These are phyloP conservation scores for Dacryopinax spathularia DNA, from an alignment of 768 basidiomycete genomes.

Conservation along the genomic window DNA sequence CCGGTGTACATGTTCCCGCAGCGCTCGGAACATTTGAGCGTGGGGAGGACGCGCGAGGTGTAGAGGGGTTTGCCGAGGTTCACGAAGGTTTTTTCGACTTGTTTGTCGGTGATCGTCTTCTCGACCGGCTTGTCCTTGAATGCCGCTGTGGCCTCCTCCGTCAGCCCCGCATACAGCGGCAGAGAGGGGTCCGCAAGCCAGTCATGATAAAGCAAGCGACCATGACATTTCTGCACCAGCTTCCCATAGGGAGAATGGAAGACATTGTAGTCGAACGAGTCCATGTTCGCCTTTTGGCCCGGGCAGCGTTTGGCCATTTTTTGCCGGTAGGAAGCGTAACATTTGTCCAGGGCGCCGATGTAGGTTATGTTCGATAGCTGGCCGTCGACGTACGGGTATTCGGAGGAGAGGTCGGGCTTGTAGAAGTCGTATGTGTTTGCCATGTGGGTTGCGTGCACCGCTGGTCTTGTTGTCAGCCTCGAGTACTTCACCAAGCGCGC, in stretches of 20 bases:
- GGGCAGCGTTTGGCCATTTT: constrained; percentile 47
- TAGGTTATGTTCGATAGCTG: constrained; percentile 93
- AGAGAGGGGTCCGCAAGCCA: constrained; percentile 65
- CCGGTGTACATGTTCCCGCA: constrained; percentile 99
- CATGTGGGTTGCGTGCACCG: constrained; percentile 93
- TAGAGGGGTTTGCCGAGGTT: constrained; percentile 61
- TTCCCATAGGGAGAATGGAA: constrained; percentile 99
- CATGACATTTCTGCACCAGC: constrained; percentile 94
- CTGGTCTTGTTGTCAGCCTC: too few species aligned
- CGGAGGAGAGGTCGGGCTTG: constrained; percentile 90
- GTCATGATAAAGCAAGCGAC: constrained; percentile 81
- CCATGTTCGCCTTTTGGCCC: constrained; percentile 46
- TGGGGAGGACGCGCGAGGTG: constrained; percentile 58
- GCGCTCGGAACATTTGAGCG: constrained; percentile 74
- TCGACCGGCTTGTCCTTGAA: constrained; percentile 17
- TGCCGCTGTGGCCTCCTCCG: neutral
- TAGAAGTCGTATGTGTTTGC: constrained; percentile 98
- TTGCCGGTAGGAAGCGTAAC: constrained; percentile 71
- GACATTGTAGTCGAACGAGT: constrained; percentile 78
- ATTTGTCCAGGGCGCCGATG: constrained; percentile 79
- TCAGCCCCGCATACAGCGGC: constrained; percentile 27
- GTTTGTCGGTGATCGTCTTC: constrained; percentile 81
- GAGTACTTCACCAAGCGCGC: neutral
- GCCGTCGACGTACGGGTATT: constrained; percentile 94
- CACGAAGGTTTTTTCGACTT: constrained; percentile 88